Evolutionary conservation across 352 stramenopile genomes (phyloP), one percentile per base, ranked within the genome.

Genomic region (Globisporangium perplexum): DNA sequence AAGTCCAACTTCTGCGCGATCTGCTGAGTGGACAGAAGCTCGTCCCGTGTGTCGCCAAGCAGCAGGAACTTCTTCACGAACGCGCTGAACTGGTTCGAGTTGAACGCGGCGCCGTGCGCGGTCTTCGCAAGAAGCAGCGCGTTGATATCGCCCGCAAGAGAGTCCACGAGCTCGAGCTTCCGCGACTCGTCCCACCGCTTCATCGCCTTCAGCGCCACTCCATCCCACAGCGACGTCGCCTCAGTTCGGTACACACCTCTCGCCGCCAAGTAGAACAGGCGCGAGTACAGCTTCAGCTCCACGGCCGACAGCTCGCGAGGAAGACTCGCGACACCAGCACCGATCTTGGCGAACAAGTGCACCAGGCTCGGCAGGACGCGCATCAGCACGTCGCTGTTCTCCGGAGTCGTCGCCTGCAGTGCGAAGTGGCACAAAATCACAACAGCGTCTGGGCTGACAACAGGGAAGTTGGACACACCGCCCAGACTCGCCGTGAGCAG

Each of bases 371-470:
- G 71, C n/a, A 91, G 50, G 26, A 89, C 68, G n/a, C 75, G 69
- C 65, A 88, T 72, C 42, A 77, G 57, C 15, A 72, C 66, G 23
- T 78, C 59, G 24, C 63, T 69, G 31, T 48, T 71, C n/a, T 85
- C 66, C 0, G 41, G 2, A 10, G 53, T 59, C 11, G 78, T 66
- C 61, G 47, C 15, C 14, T 83, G 75, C 26, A 74, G 59, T 18
- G 72, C 77, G 53, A 83, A 88, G 45, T 91, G 81, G 54, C 68
- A 77, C 44, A 91, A 57, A 43, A 89, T 89, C 41, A 89, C 74
- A 8, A 89, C 76, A 1, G 72, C 72, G 39, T 91, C 81, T 18
- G 76, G 69, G 35, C 74, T 91, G 18, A 89, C 70, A 10, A 89
- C 68, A 14, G 81, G 81, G 20, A 62, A 66, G 30, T 60, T 58